Percentiles rank a stretch among this genome's conserved stretches.
phyloP scores from a whole-genome alignment of 2,329 filamentous ascomycete genomes.

The Fusarium avenaceum region DNA sequence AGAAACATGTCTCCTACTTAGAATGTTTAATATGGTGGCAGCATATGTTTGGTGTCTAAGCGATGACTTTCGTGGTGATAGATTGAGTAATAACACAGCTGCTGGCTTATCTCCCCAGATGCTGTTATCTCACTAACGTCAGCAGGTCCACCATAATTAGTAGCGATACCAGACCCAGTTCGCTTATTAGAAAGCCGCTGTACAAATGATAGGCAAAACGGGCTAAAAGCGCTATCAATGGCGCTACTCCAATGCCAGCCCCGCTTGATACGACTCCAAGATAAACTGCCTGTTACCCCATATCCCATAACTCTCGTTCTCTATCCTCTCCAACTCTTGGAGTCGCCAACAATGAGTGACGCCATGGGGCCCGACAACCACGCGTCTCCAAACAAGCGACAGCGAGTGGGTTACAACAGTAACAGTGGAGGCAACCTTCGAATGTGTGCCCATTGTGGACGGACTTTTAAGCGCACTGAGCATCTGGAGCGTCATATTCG shows the following conservation, averaged over 20 bases:
- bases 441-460: conserved; percentile 58
- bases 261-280: conserved; percentile 14
- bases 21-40: no score
- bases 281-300: conserved; percentile 25
- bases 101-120: no score
- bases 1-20: no score
- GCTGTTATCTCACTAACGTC: background rate
- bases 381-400: conserved; percentile 24
- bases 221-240: background rate
- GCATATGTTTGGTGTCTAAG: no score
- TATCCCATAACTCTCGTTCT: background rate
- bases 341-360: conserved; percentile 16
- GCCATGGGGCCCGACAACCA: background rate
- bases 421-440: conserved; percentile 38
- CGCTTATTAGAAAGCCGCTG: background rate
- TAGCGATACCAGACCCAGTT: background rate
- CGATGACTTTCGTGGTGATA: no score
- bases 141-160: background rate
- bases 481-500: conserved; percentile 62
- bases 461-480: conserved; percentile 61
- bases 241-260: conserved; percentile 14
- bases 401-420: conserved; percentile 25
- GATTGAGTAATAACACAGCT: no score
- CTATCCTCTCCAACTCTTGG: conserved; percentile 23
- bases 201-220: background rate